Conservation (phyloP, 805 yeast species). For the Ogataea thermomethanolica region DNA sequence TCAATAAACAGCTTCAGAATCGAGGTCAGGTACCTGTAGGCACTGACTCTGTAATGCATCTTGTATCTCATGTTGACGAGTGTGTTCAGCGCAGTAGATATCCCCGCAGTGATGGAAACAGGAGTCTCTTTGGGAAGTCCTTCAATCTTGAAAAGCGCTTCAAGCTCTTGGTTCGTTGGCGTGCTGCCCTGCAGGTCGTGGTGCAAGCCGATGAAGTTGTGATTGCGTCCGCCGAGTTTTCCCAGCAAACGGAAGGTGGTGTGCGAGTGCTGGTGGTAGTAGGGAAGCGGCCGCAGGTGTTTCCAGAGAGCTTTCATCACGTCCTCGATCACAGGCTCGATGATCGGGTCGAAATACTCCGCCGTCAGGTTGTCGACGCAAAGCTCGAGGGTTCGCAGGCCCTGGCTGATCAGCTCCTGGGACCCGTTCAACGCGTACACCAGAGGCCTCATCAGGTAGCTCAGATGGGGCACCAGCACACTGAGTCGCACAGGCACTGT, state of each 20-base stretch:
- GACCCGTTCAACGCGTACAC: conserved; percentile 87
- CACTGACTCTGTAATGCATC: conserved; percentile 67
- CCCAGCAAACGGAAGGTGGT: conserved; percentile 92
- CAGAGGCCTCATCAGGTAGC: conserved; percentile 83
- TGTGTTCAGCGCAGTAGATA: conserved; percentile 71
- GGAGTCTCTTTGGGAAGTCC: conserved; percentile 63
- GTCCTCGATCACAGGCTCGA: conserved; percentile 93
- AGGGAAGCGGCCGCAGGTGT: conserved; percentile 87
- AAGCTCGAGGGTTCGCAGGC: conserved; percentile 87
- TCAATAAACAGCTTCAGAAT: conserved; percentile 68
- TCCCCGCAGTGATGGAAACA: conserved; percentile 78
- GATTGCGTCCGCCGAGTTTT: conserved; percentile 93
- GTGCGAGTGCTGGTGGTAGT: conserved; percentile 92
- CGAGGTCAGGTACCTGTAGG: conserved; percentile 67
- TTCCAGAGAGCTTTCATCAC: conserved; percentile 92
- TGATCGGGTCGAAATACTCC: conserved; percentile 93
- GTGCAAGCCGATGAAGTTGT: conserved; percentile 78
- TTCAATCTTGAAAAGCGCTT: conserved; percentile 65
- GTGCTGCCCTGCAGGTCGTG: conserved; percentile 55
- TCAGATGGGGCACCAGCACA: conserved; percentile 88
- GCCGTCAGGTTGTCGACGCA: conserved; percentile 97
- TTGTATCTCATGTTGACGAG: conserved; percentile 64
- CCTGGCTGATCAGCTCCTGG: conserved; percentile 91
- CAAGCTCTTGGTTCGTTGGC: conserved; percentile 58
- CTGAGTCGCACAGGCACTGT: conserved; percentile 95